Conservation (phyloP, 1,139 yeast species). For the Suhomyces coccinellae region DNA sequence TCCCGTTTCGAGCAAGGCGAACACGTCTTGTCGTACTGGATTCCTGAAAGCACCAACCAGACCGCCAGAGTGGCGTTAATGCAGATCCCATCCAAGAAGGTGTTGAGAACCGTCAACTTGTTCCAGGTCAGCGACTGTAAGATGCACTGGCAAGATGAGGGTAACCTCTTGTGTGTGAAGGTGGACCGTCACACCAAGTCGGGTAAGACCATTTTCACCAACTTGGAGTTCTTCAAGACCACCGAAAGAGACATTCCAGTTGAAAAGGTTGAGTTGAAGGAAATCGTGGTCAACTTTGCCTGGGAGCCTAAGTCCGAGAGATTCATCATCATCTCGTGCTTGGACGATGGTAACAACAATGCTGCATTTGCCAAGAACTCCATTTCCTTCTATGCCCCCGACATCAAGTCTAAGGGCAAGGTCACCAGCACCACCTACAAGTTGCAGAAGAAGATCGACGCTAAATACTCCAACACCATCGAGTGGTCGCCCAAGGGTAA, state of each 20-base stretch:
- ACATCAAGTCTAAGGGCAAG: conserved; percentile 35
- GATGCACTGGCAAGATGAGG: conserved; percentile 93
- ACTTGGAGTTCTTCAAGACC: conserved; percentile 87
- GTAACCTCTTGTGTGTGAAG: conserved; percentile 83
- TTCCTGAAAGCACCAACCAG: conserved; percentile 90
- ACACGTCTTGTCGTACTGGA: conserved; percentile 88
- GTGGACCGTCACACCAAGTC: conserved; percentile 97
- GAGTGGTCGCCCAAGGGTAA: conserved; percentile 95
- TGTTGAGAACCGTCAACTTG: conserved; percentile 86
- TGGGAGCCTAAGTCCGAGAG: conserved; percentile 97
- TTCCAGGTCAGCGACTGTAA: conserved; percentile 93
- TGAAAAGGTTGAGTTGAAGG: conserved; percentile 90
- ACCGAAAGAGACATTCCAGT: conserved; percentile 91
- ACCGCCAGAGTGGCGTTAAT: conserved; percentile 93
- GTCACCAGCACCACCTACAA: conserved; percentile 34
- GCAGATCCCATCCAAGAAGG: conserved; percentile 82
- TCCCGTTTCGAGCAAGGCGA: conserved; percentile 54
- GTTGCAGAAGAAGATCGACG: conserved; percentile 49
- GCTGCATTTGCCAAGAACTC: conserved; percentile 71
- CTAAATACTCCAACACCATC: conserved; percentile 72
- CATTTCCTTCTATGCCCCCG: conserved; percentile 82
- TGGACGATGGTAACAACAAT: conserved; percentile 61
- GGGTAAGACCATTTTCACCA: conserved; percentile 87
- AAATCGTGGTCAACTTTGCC: conserved; percentile 81
- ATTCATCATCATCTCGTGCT: conserved; percentile 74